Evolutionary conservation across 2,329 filamentous ascomycete species (phyloP).

Genomic region (Colletotrichum caudatum): DNA sequence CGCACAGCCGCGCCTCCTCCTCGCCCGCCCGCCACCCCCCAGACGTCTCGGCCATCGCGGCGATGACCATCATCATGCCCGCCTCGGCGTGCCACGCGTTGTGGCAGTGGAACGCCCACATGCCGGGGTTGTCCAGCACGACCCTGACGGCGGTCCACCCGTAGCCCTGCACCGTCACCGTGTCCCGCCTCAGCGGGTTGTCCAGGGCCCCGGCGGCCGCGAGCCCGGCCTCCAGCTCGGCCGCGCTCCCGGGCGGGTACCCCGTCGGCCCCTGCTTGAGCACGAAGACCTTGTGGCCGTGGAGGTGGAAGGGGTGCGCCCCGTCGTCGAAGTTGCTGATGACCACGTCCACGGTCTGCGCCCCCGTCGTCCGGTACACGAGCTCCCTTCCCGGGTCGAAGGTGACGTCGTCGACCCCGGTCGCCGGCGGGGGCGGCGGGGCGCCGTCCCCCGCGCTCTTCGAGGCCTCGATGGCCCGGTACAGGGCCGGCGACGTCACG

Average conservation of each 20-base stretch:
- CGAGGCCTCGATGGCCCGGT: conserved; percentile 50
- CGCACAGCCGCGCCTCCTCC: conserved; percentile 48
- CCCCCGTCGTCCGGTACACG: conserved; percentile 26
- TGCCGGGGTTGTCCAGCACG: conserved; percentile 67
- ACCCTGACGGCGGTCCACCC: conserved; percentile 68
- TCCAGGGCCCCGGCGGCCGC: conserved; percentile 37
- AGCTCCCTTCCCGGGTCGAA: conserved; percentile 46
- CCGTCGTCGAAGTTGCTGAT: conserved; percentile 52
- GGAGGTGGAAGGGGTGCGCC: conserved; percentile 64
- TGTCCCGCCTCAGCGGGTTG: conserved; percentile 55
- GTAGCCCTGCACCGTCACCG: conserved; percentile 64
- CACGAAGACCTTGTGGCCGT: conserved; percentile 69
- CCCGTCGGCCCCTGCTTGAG: conserved; percentile 49
- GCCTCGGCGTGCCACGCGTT: conserved; percentile 70
- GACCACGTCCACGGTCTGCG: conserved; percentile 45
- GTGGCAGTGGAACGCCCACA: conserved; percentile 71
- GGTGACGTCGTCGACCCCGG: conserved; percentile 48
- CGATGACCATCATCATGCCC: conserved; percentile 70
- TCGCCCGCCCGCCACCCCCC: conserved; percentile 45
- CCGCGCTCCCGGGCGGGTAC: conserved; percentile 49
- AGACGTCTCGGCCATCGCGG: conserved; percentile 49
- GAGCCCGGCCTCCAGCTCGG: conserved; percentile 46
- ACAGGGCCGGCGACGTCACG: conserved; percentile 51
- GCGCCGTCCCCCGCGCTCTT: conserved; percentile 15
- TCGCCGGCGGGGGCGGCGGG: background rate